Evolutionary conservation across 2,329 filamentous ascomycete species (phyloP), one percentile per base, ranked within the genome.

Genomic region (Hymenoscyphus linearis): DNA sequence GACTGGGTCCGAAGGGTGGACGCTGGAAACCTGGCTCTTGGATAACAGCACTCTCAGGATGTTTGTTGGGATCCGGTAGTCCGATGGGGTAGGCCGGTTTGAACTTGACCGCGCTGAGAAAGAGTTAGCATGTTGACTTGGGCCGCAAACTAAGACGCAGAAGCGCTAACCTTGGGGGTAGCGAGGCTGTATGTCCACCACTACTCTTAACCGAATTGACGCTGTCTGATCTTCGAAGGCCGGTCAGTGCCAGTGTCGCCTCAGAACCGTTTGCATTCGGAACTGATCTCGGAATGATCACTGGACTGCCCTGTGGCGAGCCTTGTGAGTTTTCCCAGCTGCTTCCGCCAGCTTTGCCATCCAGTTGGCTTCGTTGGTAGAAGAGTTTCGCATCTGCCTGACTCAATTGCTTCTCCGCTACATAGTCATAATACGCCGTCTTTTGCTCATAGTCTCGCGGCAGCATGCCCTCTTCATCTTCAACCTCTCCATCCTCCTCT

Each of bases 351-450:
- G 69, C 67, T 61, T 68, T 71, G 31, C 68, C 65, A 37, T 73
- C 88, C 61, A 87, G 79, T 74, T 92, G 90, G 75, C 91, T 92
- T 67, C 90, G 84, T 77, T 97, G 93, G 75, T 96, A 99, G 78
- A 98, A 96, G 65, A 97, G 83, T 76, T 96, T 98, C 62, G 93
- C 91, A 74, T 99, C 95, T 27, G 90, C 88, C 74, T 96, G 92
- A 71, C 89, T 96, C 86, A 96, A 89, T 71, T 93, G 90, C 70
- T 95, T 96, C 76, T 99, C 95, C 58, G 91, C 90, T 58, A 93
- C 88, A 71, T 93, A 91, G 75, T 97, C 93, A 77, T 96, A 97
- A 73, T 92, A 96, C 22, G 93, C 90, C 9, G 92, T 96, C 73
- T 87, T 88, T 63, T 81, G 81, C 36, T 84, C 84, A 58, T 84